phyloP scores from a whole-genome alignment of 805 yeast species.

The Wickerhamiella parazyma region DNA sequence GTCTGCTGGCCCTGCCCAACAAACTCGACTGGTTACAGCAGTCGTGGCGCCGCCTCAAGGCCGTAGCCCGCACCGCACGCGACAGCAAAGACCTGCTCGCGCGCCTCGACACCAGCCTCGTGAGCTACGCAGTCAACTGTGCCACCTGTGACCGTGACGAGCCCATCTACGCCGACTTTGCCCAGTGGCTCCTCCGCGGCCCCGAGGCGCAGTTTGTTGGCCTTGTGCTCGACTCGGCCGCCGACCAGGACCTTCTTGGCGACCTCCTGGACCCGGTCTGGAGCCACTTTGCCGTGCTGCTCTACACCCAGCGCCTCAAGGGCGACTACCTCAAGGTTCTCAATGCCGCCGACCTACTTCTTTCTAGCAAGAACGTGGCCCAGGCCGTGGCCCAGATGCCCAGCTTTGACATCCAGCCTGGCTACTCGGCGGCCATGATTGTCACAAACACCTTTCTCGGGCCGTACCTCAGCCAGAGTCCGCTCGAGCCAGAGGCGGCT shows the following conservation, averaged over 20 bases:
- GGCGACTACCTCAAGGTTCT: slow-evolving; percentile 35
- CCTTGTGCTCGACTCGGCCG: slow-evolving; percentile 43
- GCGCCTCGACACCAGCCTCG: slow-evolving; percentile 9
- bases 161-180: slow-evolving; percentile 10
- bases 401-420: slow-evolving; percentile 36
- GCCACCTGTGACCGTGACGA: slow-evolving; percentile 17
- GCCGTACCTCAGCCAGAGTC: slow-evolving; percentile 61
- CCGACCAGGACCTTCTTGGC: slow-evolving; percentile 49
- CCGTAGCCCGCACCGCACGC: slow-evolving; percentile 4
- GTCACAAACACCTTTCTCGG: slow-evolving; percentile 62
- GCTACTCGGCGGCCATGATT: slow-evolving; percentile 36
- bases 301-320: slow-evolving; percentile 30
- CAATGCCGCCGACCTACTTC: slow-evolving; percentile 40
- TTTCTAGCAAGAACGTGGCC: slow-evolving; percentile 49
- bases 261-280: slow-evolving; percentile 46
- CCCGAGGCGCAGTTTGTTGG: slow-evolving; percentile 35
- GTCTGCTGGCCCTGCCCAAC: background rate
- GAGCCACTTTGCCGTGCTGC: slow-evolving; percentile 21
- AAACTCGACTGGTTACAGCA: slow-evolving; percentile 11
- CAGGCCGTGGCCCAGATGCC: slow-evolving; percentile 43
- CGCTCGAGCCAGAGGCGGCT: slow-evolving; percentile 42
- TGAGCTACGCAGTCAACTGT: slow-evolving; percentile 13
- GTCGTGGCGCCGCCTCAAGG: slow-evolving; percentile 11
- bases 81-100: slow-evolving; percentile 1
- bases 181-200: slow-evolving; percentile 4